These are phyloP conservation scores for Rhizophlyctis rosea DNA, from an alignment of 192 early-diverging fungal genomes.

Conservation along the genomic window DNA sequence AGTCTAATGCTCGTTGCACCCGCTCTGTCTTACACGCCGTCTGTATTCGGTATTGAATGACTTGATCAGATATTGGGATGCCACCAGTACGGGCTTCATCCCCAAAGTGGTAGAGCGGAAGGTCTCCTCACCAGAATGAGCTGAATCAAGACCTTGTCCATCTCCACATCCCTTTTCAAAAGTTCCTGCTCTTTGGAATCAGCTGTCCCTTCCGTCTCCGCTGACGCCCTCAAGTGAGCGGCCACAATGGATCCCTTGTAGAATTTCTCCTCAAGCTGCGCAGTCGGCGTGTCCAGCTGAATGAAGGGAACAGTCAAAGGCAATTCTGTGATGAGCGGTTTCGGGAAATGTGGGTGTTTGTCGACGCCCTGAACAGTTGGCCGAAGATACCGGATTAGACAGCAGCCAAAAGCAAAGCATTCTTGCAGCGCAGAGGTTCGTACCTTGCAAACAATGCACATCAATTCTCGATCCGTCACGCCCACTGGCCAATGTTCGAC, in stretches of 20 bases:
- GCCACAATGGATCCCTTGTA: conserved; percentile 52
- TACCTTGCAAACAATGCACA: conserved; percentile 73
- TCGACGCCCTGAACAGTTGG: conserved; percentile 44
- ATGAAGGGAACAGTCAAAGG: conserved; percentile 65
- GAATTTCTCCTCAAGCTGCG: conserved; percentile 37
- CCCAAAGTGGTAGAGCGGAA: not conserved
- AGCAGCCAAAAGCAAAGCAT: not conserved
- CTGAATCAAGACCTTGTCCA: conserved; percentile 75
- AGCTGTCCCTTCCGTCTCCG: conserved; percentile 33
- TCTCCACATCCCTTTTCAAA: conserved; percentile 57
- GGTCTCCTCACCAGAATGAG: conserved; percentile 65
- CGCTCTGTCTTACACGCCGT: conserved; percentile 76
- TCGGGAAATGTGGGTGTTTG: conserved; percentile 63
- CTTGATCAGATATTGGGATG: conserved; percentile 18
- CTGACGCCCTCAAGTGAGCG: conserved; percentile 58
- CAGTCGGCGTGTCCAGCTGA: conserved; percentile 39
- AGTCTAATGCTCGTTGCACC: conserved; percentile 73
- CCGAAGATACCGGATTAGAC: not conserved
- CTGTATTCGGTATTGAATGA: conserved; percentile 12
- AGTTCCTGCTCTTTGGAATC: conserved; percentile 36
- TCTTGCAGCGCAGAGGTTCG: not conserved
- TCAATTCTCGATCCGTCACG: conserved; percentile 63
- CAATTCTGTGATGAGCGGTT: conserved; percentile 66
- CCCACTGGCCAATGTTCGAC: conserved; percentile 87
- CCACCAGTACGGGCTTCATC: conserved; percentile 3